Percentiles rank a stretch among this genome's conserved stretches.
Evolutionary conservation across 2,329 filamentous ascomycete species (phyloP).

Genomic region (Pseudogymnoascus sp.): DNA sequence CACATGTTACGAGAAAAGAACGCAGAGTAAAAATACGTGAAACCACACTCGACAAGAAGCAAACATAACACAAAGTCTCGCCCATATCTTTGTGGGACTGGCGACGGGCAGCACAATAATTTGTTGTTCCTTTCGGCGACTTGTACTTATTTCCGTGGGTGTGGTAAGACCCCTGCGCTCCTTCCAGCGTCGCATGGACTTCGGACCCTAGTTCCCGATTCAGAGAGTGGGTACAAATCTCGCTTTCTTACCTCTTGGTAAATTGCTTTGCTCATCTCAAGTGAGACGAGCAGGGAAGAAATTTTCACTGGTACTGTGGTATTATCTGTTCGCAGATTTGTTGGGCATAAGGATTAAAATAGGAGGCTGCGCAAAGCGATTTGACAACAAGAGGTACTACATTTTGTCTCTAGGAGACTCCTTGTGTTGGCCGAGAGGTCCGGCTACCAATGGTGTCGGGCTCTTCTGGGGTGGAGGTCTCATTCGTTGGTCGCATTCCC

Average conservation of each 20-base stretch:
- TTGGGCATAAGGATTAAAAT: constrained; percentile 4
- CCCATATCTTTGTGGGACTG: constrained; percentile 3
- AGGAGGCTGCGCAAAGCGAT: constrained; percentile 4
- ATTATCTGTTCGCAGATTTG: constrained; percentile 3
- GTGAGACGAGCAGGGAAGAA: constrained; percentile 6
- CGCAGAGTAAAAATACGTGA: not conserved
- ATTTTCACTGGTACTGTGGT: not conserved
- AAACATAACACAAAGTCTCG: not conserved
- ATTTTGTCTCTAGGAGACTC: not conserved
- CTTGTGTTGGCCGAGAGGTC: constrained; percentile 1
- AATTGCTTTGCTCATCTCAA: constrained; percentile 9
- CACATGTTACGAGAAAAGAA: constrained; percentile 1
- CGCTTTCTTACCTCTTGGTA: constrained; percentile 8
- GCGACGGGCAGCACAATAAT: not conserved
- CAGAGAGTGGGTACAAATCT: constrained; percentile 8
- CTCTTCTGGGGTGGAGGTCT: not conserved
- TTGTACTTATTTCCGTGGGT: constrained; percentile 5
- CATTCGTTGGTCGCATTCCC: not conserved
- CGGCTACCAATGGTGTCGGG: not conserved
- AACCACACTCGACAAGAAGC: not conserved
- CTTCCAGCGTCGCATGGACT: constrained; percentile 1
- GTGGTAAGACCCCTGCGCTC: constrained; percentile 6
- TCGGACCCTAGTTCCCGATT: constrained; percentile 9
- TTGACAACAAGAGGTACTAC: not conserved
- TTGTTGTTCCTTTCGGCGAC: constrained; percentile 5